Percentiles rank a stretch among this genome's conserved stretches.
phyloP scores from a whole-genome alignment of 495 filamentous ascomycete species.

The Ramalina peruviana region DNA sequence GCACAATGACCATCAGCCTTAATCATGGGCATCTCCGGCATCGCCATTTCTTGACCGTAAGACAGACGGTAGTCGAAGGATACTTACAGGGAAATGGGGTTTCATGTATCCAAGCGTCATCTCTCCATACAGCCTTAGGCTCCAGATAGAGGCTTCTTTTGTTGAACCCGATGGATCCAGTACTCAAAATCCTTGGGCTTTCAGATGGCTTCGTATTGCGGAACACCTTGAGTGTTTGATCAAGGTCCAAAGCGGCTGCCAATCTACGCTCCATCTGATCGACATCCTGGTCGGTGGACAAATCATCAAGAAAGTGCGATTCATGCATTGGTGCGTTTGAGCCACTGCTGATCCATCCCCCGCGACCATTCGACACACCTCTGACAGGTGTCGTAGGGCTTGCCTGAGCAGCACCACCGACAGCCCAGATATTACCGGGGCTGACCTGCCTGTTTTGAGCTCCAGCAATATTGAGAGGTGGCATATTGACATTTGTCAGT shows the following conservation, averaged over 20 bases:
- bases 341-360: constrained; percentile 48
- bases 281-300: constrained; percentile 41
- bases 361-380: constrained; percentile 45
- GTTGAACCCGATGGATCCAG: constrained; percentile 4
- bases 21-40: too few relatives aligned
- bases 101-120: constrained; percentile 43
- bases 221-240: constrained; percentile 49
- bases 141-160: constrained; percentile 1
- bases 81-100: constrained; percentile 36
- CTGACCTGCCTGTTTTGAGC: constrained; percentile 35
- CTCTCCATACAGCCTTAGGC: constrained; percentile 37
- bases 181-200: constrained; percentile 5
- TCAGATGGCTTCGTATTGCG: constrained; percentile 20
- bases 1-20: neutral
- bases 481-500: constrained; percentile 1
- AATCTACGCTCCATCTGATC: constrained; percentile 63
- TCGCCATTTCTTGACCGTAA: too few relatives aligned
- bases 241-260: constrained; percentile 72
- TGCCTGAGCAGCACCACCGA: constrained; percentile 50
- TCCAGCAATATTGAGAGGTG: constrained; percentile 1
- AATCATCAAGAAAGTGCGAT: constrained; percentile 47
- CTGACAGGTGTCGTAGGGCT: constrained; percentile 27
- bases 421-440: constrained; percentile 63
- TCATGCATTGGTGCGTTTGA: constrained; percentile 63
- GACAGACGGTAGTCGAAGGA: neutral